Conservation (phyloP, 2,329 filamentous ascomycete species). For the Pseudogymnoascus verrucosus region DNA sequence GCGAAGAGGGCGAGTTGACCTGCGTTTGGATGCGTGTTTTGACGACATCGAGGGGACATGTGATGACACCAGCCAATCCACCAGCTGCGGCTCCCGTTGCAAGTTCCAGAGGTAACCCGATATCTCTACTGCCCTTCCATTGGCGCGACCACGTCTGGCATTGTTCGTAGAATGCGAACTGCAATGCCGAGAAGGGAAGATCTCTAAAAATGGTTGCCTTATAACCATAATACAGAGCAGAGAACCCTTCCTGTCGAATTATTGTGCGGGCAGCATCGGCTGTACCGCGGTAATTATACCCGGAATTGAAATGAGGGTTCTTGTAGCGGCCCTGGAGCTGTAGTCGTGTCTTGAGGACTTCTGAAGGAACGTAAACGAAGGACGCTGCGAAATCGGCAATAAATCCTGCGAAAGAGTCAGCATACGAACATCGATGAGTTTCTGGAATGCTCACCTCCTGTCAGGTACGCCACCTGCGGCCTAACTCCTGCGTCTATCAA, state of each 20-base stretch:
- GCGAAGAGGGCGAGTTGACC: constrained; percentile 43
- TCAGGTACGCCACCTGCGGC: constrained; percentile 76
- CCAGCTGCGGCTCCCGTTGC: constrained; percentile 84
- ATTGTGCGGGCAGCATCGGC: constrained; percentile 81
- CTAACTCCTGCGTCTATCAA: constrained; percentile 80
- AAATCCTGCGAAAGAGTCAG: constrained; percentile 52
- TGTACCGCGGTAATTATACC: constrained; percentile 91
- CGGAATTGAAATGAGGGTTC: constrained; percentile 86
- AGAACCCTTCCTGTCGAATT: constrained; percentile 68
- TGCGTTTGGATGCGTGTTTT: constrained; percentile 97
- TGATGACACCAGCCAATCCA: constrained; percentile 86
- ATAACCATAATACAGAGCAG: constrained; percentile 91
- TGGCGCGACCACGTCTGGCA: constrained; percentile 73
- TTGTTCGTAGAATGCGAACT: constrained; percentile 98
- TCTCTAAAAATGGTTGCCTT: constrained; percentile 92
- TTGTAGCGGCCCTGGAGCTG: constrained; percentile 93
- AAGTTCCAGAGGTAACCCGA: constrained; percentile 78
- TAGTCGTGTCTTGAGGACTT: constrained; percentile 93
- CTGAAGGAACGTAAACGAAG: constrained; percentile 89
- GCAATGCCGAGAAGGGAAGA: constrained; percentile 87
- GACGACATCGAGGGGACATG: constrained; percentile 92
- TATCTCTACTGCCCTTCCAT: constrained; percentile 73
- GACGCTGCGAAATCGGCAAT: constrained; percentile 87
- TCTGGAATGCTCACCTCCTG: constrained; percentile 54
- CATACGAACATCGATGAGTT: neutral